phyloP scores from a whole-genome alignment of 345 rosid species.

The Citrus cavaleriei region DNA sequence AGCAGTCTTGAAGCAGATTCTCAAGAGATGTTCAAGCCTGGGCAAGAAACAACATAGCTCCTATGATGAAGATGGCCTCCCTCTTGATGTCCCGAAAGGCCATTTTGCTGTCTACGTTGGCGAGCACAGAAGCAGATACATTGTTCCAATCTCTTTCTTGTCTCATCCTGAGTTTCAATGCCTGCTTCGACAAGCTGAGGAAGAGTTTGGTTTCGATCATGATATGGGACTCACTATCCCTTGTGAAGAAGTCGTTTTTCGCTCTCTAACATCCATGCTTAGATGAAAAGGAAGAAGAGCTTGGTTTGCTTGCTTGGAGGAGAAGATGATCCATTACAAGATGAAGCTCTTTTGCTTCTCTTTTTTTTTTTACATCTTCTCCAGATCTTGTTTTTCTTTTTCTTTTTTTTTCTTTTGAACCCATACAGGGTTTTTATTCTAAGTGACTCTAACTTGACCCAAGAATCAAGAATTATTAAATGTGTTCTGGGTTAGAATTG shows the following conservation, averaged over 20 bases:
- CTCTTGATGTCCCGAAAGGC: constrained; percentile 91
- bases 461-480: constrained; percentile 5
- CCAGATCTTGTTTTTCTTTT: not conserved
- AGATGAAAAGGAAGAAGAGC: constrained; percentile 26
- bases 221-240: constrained; percentile 96
- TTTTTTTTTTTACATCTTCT: constrained; percentile 36
- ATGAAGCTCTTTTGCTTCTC: constrained; percentile 33
- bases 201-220: constrained; percentile 90
- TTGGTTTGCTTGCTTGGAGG: constrained; percentile 17
- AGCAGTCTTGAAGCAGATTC: constrained; percentile 66
- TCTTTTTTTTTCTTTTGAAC: not conserved
- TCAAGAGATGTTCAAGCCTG: constrained; percentile 77
- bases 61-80: constrained; percentile 51
- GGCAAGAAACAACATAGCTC: constrained; percentile 53
- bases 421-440: constrained; percentile 39
- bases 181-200: constrained; percentile 82
- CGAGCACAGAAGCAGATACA: constrained; percentile 66
- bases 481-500: constrained; percentile 36
- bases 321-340: constrained; percentile 44
- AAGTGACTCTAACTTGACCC: constrained; percentile 33
- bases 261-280: constrained; percentile 73
- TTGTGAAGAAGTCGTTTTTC: constrained; percentile 89
- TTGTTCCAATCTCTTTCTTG: constrained; percentile 83
- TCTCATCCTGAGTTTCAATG: constrained; percentile 70
- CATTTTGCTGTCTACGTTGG: constrained; percentile 95